Conservation (phyloP, 176 grass and related monocot species). For the Oryza rufipogon region DNA sequence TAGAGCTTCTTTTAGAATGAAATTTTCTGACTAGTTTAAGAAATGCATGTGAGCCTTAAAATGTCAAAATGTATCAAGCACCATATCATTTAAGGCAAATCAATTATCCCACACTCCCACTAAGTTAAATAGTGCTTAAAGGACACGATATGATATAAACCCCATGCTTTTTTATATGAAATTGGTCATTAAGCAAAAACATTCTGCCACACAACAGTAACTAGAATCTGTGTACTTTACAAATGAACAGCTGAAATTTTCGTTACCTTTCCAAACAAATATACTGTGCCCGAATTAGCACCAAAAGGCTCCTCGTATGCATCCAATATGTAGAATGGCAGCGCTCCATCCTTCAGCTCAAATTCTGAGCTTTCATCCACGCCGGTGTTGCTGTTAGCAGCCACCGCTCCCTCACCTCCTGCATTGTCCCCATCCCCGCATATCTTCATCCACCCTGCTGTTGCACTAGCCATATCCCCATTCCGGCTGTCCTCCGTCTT, state of each 20-base stretch:
- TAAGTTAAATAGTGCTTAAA: slow-evolving; percentile 15
- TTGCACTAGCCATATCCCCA: slow-evolving; percentile 49
- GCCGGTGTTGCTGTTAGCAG: slow-evolving; percentile 40
- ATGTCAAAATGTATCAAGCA: slow-evolving; percentile 27
- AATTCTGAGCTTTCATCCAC: slow-evolving; percentile 76
- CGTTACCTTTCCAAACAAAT: slow-evolving; percentile 92
- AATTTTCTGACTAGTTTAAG: not conserved
- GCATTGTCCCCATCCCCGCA: slow-evolving; percentile 47
- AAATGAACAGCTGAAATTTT: not conserved
- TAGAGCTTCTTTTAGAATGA: not conserved
- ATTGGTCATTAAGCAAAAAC: slow-evolving; percentile 14
- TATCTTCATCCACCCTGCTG: slow-evolving; percentile 71
- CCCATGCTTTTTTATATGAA: not conserved
- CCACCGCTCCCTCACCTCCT: slow-evolving; percentile 41
- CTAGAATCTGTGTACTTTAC: not conserved
- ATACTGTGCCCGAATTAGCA: slow-evolving; percentile 79
- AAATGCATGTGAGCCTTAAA: not conserved
- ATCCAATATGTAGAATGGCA: slow-evolving; percentile 95
- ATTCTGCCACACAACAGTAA: not conserved
- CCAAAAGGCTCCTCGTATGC: slow-evolving; percentile 91
- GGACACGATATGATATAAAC: not conserved
- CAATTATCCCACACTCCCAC: not conserved
- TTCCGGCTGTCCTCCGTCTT: slow-evolving; percentile 52
- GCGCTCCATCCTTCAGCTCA: slow-evolving; percentile 67
- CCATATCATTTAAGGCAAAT: slow-evolving; percentile 10